Evolutionary conservation across 352 stramenopile genomes (phyloP), one percentile per base, ranked within the genome.

Genomic region (Pythium insidiosum): DNA sequence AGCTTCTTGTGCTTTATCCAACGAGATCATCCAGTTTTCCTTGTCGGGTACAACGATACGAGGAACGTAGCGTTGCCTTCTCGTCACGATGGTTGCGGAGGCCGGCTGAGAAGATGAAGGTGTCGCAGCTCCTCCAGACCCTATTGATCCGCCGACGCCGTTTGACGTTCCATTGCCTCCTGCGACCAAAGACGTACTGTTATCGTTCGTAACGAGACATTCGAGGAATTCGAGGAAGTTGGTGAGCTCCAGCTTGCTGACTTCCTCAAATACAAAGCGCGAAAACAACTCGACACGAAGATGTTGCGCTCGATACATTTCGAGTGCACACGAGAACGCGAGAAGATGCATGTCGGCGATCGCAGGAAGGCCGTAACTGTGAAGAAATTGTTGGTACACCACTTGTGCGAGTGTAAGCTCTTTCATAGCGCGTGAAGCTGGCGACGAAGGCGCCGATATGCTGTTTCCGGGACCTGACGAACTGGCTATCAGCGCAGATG

Each of bases 271-370:
- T 26, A 79, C 80, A 43, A 84, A 92, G 1, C 66, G 61, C 10
- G 75, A 66, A 47, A 92, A 90, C 19, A 71, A 73, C 36, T 92
- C 77, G 13, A 90, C 75, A 2, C 80, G 77, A 5, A 86, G 35
- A 38, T 88, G 73, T 40, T 89, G 71, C 3, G 39, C 21, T 1
- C 77, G 80, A 34, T 86, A 90, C 4, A 42, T 52, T 29, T 92
- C 80, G 0, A 88, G 41, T 6, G 80, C 74, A 39, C 68, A 86
- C 2, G 74, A 80, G 28, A 88, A 84, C 0, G 74, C 77, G 13
- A 90, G 51, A 26, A 92, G 37, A 29, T 92, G 77, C 71, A 84
- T 86, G 38, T 89, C 80, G 4, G 79, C 79, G 39, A 91, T 91
- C 3, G 54, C 60, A 2, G 80, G 80, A 0, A 89, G 57, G 0